These are phyloP conservation scores for Pleoardoris graminearum DNA, from an alignment of 2,329 filamentous ascomycete species.

Conservation along the genomic window DNA sequence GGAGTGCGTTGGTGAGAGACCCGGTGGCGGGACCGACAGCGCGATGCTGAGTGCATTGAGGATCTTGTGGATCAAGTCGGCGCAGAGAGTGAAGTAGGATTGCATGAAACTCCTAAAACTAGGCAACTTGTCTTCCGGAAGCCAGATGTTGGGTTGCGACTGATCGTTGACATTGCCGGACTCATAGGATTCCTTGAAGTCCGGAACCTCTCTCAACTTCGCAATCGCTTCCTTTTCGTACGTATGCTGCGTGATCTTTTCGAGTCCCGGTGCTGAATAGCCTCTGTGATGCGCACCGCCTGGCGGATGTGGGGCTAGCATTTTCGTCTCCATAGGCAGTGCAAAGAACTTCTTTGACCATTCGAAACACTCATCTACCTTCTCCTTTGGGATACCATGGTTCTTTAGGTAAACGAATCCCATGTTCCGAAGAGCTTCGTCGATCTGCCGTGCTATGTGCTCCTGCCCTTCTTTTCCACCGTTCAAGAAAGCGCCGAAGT, in stretches of 20 bases:
- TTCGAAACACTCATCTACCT: constrained; percentile 33
- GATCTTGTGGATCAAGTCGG: constrained; percentile 27
- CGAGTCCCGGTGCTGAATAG: constrained; percentile 44
- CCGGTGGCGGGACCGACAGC: constrained; percentile 20
- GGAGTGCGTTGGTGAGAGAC: constrained; percentile 30
- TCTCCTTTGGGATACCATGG: constrained; percentile 40
- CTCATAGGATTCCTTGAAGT: constrained; percentile 44
- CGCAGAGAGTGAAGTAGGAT: constrained; percentile 29
- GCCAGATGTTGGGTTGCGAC: constrained; percentile 48
- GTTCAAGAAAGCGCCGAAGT: constrained; percentile 31
- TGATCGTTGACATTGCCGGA: constrained; percentile 33
- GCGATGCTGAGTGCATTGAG: constrained; percentile 33
- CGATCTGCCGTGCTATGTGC: constrained; percentile 39
- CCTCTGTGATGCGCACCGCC: constrained; percentile 46
- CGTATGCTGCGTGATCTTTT: constrained; percentile 42
- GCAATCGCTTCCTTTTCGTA: constrained; percentile 26
- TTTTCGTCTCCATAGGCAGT: constrained; percentile 41
- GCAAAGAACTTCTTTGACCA: constrained; percentile 45
- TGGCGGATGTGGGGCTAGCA: constrained; percentile 46
- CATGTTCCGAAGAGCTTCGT: constrained; percentile 42
- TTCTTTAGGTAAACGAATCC: constrained; percentile 51
- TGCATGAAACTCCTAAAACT: constrained; percentile 43
- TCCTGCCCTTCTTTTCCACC: constrained; percentile 19
- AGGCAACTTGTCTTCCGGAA: constrained; percentile 42
- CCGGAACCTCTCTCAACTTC: constrained; percentile 28